Evolutionary conservation across 768 basidiomycete genomes (phyloP).

Genomic region (Sarcomyxa edulis): DNA sequence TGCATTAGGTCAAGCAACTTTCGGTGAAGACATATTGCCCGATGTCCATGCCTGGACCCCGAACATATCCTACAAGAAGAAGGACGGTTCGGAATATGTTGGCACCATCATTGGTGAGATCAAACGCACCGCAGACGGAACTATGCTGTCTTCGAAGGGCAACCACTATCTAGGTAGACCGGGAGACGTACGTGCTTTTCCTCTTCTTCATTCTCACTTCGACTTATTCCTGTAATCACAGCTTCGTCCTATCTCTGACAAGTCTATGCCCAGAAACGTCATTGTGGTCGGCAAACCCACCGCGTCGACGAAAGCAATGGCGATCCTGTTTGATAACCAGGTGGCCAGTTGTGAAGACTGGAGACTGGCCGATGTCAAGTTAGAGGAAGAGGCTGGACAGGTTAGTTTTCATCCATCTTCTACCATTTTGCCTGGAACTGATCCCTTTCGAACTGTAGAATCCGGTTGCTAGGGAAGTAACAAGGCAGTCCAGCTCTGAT

Average conservation of each 20-base stretch:
- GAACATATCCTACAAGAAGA: not conserved
- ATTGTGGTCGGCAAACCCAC: conserved; percentile 7
- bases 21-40: not conserved
- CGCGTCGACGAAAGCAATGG: not conserved
- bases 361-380: not conserved
- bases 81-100: not conserved
- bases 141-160: conserved; percentile 9
- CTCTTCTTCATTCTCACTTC: not conserved
- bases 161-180: conserved; percentile 8
- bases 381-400: not conserved
- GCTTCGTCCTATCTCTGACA: conserved; percentile 2
- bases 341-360: conserved; percentile 6
- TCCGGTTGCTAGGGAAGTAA: no score
- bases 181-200: not conserved
- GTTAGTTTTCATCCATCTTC: not conserved
- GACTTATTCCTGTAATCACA: not conserved
- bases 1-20: not conserved
- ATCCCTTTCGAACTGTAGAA: no score
- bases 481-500: no score
- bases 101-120: conserved; percentile 9
- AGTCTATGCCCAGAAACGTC: conserved; percentile 7
- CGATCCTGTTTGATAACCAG: conserved; percentile 8
- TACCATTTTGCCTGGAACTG: no score
- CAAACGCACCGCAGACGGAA: not conserved
- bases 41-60: not conserved